phyloP scores from a whole-genome alignment of 2,329 filamentous ascomycete species.

The Huntiella decipiens region DNA sequence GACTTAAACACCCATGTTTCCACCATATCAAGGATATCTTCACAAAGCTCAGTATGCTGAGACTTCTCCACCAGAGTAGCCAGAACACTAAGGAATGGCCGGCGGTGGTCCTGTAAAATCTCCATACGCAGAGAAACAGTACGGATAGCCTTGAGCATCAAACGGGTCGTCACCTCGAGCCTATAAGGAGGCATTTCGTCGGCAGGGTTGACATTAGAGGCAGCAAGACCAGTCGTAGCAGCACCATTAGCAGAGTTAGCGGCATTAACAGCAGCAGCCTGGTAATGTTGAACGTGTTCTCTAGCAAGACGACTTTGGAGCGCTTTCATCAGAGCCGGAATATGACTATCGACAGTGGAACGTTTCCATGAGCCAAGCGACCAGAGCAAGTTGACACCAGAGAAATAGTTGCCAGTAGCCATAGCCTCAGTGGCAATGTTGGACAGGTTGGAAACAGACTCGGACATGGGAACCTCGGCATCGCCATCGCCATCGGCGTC shows the following conservation, averaged over 20 bases:
- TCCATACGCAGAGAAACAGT: conserved; percentile 86
- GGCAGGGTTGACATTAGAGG: conserved; percentile 10
- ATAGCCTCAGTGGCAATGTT: conserved; percentile 76
- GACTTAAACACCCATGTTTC: conserved; percentile 93
- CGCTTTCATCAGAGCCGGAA: conserved; percentile 75
- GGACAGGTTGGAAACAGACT: conserved; percentile 71
- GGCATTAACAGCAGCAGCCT: conserved; percentile 29
- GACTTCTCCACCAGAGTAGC: conserved; percentile 93
- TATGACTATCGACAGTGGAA: conserved; percentile 75
- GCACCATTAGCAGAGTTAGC: conserved; percentile 30
- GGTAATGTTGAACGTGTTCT: conserved; percentile 72
- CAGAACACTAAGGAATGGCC: conserved; percentile 87
- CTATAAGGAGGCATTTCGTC: conserved; percentile 54
- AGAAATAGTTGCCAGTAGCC: conserved; percentile 60
- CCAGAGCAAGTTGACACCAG: conserved; percentile 86
- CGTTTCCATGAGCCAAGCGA: conserved; percentile 72
- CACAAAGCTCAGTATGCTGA: conserved; percentile 65
- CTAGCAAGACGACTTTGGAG: conserved; percentile 81
- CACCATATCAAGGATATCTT: conserved; percentile 84
- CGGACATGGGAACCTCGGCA: conserved; percentile 61
- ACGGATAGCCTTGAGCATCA: conserved; percentile 92
- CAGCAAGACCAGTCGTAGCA: not conserved
- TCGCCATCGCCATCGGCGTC: conserved; percentile 72
- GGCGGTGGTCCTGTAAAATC: conserved; percentile 69
- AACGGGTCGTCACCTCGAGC: conserved; percentile 67